These are phyloP conservation scores for Mycena belliarum DNA, from an alignment of 768 basidiomycete genomes.

Conservation along the genomic window DNA sequence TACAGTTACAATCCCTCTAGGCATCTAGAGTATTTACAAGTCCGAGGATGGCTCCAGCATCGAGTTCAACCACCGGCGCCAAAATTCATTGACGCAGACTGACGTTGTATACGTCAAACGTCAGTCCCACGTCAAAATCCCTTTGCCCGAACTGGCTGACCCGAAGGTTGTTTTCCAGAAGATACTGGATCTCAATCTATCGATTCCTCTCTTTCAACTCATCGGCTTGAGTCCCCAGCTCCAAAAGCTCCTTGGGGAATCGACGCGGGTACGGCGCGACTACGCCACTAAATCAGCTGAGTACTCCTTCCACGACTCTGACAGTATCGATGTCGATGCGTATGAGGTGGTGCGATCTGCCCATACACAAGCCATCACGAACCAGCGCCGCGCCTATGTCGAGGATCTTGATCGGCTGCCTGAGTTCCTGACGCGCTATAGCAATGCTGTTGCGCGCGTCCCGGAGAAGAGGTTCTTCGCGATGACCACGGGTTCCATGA, in stretches of 20 bases:
- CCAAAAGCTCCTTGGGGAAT: slow-evolving; percentile 7
- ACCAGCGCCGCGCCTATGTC: neutral
- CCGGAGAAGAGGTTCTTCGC: neutral
- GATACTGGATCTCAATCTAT: neutral
- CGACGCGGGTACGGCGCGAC: neutral
- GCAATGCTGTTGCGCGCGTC: neutral
- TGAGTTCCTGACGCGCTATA: neutral
- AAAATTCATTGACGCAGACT: too few species aligned
- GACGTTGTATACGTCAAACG: too few species aligned
- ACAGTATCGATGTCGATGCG: neutral
- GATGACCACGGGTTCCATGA: neutral
- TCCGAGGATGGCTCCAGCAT: too few species aligned
- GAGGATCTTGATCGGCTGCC: neutral
- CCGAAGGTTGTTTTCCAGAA: neutral
- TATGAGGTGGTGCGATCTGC: neutral
- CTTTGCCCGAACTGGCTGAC: slow-evolving; percentile 5
- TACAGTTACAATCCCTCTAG: too few species aligned
- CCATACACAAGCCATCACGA: neutral
- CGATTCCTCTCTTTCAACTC: neutral
- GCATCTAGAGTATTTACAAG: too few species aligned
- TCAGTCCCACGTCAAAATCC: too few species aligned
- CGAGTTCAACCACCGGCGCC: too few species aligned
- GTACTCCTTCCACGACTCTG: neutral
- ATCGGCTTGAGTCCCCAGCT: slow-evolving; percentile 1
- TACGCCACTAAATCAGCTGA: slow-evolving; percentile 6